phyloP scores from a whole-genome alignment of 139 green algal species.

The Chlorella sp. region DNA sequence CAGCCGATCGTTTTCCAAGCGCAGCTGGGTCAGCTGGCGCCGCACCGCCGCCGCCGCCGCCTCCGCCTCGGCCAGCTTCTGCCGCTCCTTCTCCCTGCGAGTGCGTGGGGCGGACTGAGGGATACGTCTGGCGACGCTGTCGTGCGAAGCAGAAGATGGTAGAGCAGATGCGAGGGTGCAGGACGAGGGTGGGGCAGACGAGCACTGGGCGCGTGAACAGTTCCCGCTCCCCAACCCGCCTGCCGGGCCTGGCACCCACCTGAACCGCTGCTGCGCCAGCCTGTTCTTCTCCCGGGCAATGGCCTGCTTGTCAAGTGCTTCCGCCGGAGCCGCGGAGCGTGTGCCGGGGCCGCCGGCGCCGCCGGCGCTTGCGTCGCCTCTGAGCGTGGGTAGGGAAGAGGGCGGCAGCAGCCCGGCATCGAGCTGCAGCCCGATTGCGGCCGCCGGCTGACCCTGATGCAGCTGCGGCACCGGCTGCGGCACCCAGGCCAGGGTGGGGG shows the following conservation, averaged over 20 bases:
- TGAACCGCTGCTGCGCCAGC: constrained; percentile 13
- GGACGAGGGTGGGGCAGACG: too few relatives aligned
- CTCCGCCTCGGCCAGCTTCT: not conserved
- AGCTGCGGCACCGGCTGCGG: too few relatives aligned
- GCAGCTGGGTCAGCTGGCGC: not conserved
- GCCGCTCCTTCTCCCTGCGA: constrained; percentile 6
- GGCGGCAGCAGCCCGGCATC: too few relatives aligned
- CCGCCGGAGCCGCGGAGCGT: not conserved
- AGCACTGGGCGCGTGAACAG: too few relatives aligned
- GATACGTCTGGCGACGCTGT: too few relatives aligned
- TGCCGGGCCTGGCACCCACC: not conserved
- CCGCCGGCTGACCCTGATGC: too few relatives aligned
- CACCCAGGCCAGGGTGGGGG: too few relatives aligned
- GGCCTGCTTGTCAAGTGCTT: not conserved
- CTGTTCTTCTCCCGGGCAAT: constrained; percentile 16
- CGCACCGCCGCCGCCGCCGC: not conserved
- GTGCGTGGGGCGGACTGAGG: too few relatives aligned
- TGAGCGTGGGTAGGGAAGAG: too few relatives aligned
- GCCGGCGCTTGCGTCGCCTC: too few relatives aligned
- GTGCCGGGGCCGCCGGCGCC: too few relatives aligned
- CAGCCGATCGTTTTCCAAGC: not conserved
- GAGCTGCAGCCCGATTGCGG: not conserved
- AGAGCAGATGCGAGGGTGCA: not conserved
- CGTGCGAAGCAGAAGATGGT: not conserved
- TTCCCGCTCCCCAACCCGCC: too few relatives aligned